Percentiles rank a stretch among this genome's conserved stretches.
These are phyloP conservation scores for Kodamaea neixiangensis DNA, from an alignment of 805 yeast species.

Conservation along the genomic window DNA sequence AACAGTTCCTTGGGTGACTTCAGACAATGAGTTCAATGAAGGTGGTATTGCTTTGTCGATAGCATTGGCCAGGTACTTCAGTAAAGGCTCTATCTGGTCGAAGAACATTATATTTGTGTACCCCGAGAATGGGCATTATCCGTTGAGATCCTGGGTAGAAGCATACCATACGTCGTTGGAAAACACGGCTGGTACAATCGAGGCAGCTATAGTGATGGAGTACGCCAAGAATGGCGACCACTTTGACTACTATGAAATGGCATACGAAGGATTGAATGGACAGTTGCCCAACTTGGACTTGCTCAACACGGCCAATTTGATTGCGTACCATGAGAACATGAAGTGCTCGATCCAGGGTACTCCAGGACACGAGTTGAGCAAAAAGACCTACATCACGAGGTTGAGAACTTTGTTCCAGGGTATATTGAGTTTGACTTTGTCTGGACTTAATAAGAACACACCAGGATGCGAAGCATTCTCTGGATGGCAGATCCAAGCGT, in stretches of 20 bases:
- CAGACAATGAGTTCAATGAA: constrained; percentile 63
- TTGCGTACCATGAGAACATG: constrained; percentile 76
- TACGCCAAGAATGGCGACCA: constrained; percentile 67
- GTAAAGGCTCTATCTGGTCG: constrained; percentile 91
- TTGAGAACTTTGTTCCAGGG: constrained; percentile 62
- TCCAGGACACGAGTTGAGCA: constrained; percentile 45
- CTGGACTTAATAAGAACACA: constrained; percentile 60
- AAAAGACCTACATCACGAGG: constrained; percentile 54
- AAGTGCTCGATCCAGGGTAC: constrained; percentile 62
- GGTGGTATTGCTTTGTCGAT: constrained; percentile 79
- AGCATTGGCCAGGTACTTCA: constrained; percentile 76
- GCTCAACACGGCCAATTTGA: constrained; percentile 74
- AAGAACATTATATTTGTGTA: constrained; percentile 87
- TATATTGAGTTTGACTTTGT: constrained; percentile 62
- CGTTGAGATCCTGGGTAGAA: constrained; percentile 86
- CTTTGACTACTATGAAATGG: constrained; percentile 71
- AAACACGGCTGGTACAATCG: constrained; percentile 89
- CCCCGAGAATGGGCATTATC: constrained; percentile 67
- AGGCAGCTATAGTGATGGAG: constrained; percentile 85
- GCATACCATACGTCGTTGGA: constrained; percentile 87
- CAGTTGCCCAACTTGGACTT: constrained; percentile 93
- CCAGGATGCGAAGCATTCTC: constrained; percentile 89
- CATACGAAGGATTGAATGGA: constrained; percentile 89
- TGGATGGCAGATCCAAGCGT: constrained; percentile 94
- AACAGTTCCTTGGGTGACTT: constrained; percentile 82